Conservation (phyloP, 805 yeast species). For the Kodamaea lidongshanica region DNA sequence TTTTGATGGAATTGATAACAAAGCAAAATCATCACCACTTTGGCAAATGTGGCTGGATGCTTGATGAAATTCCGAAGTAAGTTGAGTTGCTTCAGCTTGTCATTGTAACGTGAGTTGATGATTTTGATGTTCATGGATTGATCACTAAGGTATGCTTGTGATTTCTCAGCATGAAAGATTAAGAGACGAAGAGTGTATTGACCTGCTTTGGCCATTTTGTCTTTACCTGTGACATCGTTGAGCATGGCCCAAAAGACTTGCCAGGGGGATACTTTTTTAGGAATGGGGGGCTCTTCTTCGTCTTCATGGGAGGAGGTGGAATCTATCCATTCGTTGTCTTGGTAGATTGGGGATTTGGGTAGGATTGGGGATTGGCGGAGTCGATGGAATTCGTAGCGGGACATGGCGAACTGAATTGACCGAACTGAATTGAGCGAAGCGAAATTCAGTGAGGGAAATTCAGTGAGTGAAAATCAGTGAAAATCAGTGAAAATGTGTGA, state of each 20-base stretch:
- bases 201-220: constrained; percentile 58
- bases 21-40: constrained; percentile 28
- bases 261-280: constrained; percentile 16
- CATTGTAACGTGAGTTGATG: constrained; percentile 28
- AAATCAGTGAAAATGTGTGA: too few relatives aligned
- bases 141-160: constrained; percentile 31
- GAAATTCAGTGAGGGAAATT: too few relatives aligned
- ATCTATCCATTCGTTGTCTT: constrained; percentile 1
- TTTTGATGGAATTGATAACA: constrained; percentile 36
- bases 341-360: too few relatives aligned
- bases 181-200: constrained; percentile 55
- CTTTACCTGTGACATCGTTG: constrained; percentile 60
- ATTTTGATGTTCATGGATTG: constrained; percentile 25
- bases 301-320: not conserved
- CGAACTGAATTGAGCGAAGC: too few relatives aligned
- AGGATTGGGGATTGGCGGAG: too few relatives aligned
- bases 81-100: constrained; percentile 26
- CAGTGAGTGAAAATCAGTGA: too few relatives aligned
- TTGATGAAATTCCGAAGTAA: constrained; percentile 29
- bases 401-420: too few relatives aligned
- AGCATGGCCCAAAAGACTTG: constrained; percentile 50
- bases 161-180: constrained; percentile 39
- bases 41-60: constrained; percentile 33
- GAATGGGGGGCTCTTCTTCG: not conserved
- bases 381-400: too few relatives aligned